Evolutionary conservation across 768 basidiomycete genomes (phyloP).

Genomic region (Lactifluus subvellereus): DNA sequence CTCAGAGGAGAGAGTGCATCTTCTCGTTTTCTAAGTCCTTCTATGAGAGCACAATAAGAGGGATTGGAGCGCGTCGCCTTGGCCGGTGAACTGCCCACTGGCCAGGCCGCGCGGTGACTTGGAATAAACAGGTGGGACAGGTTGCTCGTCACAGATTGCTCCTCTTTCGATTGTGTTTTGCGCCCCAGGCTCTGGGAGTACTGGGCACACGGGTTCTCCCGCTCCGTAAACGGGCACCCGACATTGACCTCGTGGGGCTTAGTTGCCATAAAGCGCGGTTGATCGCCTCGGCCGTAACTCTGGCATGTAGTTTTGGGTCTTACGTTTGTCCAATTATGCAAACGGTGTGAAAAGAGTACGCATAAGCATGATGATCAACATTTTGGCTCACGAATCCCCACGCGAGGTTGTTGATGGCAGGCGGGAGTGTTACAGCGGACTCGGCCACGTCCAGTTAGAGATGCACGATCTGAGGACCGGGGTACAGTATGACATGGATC

Average conservation of each 20-base stretch:
- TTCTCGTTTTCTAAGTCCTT: conserved; percentile 8
- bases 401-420: too few relatives aligned
- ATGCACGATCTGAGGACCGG: background rate
- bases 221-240: background rate
- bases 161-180: background rate
- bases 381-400: background rate
- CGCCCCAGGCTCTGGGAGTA: background rate
- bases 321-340: background rate
- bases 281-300: too few relatives aligned
- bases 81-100: background rate
- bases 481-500: background rate
- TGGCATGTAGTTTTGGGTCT: background rate
- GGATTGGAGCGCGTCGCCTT: background rate
- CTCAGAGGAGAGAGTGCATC: background rate
- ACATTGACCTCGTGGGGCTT: background rate
- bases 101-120: background rate
- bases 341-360: background rate
- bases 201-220: background rate
- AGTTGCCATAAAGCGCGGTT: background rate
- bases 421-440: too few relatives aligned
- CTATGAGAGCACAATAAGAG: background rate
- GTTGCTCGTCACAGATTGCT: background rate
- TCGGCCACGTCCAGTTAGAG: too few relatives aligned
- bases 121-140: background rate
- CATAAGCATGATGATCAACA: background rate